Evolutionary conservation across 768 basidiomycete genomes (phyloP).

Genomic region (Psilocybe subaeruginosa): DNA sequence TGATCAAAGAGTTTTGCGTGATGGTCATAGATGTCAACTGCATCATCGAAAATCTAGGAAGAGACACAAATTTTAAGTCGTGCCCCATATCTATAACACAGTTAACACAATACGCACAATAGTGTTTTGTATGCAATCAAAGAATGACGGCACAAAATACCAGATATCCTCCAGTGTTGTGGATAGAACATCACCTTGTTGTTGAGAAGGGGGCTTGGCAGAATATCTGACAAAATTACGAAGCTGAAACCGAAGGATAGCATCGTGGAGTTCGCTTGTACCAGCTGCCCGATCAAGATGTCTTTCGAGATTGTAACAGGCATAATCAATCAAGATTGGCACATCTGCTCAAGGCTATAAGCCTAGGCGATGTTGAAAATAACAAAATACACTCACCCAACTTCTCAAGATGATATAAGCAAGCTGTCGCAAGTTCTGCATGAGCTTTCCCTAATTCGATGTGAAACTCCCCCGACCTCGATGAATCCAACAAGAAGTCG

Average conservation of each 20-base stretch:
- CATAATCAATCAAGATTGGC: constrained; percentile 4
- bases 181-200: not conserved
- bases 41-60: constrained; percentile 3
- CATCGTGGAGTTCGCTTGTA: constrained; percentile 2
- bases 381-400: not conserved
- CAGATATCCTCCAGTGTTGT: constrained; percentile 11
- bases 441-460: not conserved
- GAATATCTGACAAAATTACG: not conserved
- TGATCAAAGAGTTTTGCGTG: constrained; percentile 4
- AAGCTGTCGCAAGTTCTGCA: constrained; percentile 6
- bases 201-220: not conserved
- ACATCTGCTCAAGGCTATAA: not conserved
- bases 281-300: constrained; percentile 4
- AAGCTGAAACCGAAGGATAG: not conserved
- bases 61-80: not conserved
- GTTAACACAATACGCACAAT: not conserved
- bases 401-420: constrained; percentile 6
- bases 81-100: not conserved
- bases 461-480: constrained; percentile 6
- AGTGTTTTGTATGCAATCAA: constrained; percentile 9
- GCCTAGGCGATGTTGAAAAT: not conserved
- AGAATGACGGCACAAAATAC: constrained; percentile 11
- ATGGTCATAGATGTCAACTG: not conserved
- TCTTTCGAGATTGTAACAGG: constrained; percentile 12
- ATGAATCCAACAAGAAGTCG: constrained; percentile 12